Base-by-base conservation (phyloP, 2,329 filamentous ascomycete species). In the Epichloe glyceriae region DNA sequence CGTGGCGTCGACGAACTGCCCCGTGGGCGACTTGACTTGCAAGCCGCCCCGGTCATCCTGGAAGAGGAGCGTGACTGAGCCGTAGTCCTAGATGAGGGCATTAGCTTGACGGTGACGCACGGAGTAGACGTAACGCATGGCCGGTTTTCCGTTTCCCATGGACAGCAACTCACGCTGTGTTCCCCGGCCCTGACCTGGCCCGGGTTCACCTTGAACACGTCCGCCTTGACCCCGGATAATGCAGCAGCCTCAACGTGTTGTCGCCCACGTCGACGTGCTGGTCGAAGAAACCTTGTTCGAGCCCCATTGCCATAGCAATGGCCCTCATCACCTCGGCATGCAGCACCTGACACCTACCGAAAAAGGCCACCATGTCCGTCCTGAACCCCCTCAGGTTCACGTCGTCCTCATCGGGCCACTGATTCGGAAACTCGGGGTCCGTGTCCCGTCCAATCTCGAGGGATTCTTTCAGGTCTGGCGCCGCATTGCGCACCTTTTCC, bases 261-360 rank as follows among this genome's bases (percentile, higher is more conserved):
- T 86, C 82, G 2, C 81, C 82, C 1, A 70, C 78, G 58, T 85
- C 78, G 0, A 88, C 83, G 61, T 78, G 94, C 4, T 64, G 59
- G 59, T 95, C 88, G 60, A 96, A 96, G 73, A 84, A 94, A 4
- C 59, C 60, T 60, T 83, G 76, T 0, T 82, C 76, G 15, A 93
- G 70, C 0, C 77, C 83, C 79, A 95, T 81, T 0, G 85, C 88
- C n/a, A 91, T 69, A 0, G 87, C 88, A 55, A 95, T 87, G 8
- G 88, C 86, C 4, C 84, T 74, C 88, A 95, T 94, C 19, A 95
- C 78, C 55, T 89, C 73, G 30, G 79, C 72, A 65, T 96, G 86
- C 50, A 96, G 65, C 14, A 69, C 64, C 64, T 88, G 86, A 67
- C 88, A 94, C 53, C 74, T 73, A n/a, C 74, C 74, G 57, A 85